Percentiles rank a stretch among this genome's conserved stretches.
Conservation (phyloP, 1,139 yeast species). For the Pichia sp. region DNA sequence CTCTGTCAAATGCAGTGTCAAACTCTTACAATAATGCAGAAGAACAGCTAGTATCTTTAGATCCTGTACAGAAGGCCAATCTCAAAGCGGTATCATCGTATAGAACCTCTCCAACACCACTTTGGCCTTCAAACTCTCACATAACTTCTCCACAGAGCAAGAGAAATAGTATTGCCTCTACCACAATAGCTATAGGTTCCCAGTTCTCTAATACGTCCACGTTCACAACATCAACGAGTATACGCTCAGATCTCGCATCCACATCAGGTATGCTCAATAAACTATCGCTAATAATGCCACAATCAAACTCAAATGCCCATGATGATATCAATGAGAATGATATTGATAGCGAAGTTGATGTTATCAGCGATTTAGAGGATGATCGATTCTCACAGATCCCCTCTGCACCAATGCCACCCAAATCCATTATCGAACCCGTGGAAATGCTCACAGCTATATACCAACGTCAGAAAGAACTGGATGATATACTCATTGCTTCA, state of each 20-base stretch:
- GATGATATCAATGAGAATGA: background rate
- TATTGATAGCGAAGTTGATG: background rate
- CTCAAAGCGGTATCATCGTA: constrained; percentile 23
- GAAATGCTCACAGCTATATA: constrained; percentile 7
- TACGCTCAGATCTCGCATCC: no score
- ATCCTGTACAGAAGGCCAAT: constrained; percentile 1
- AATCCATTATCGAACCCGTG: constrained; percentile 1
- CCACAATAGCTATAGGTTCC: no score
- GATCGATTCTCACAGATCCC: constrained; percentile 6
- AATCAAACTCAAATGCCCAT: background rate
- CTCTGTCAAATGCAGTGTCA: no score
- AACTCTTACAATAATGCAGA: no score
- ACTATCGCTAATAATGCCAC: background rate
- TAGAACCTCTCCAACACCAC: constrained; percentile 21
- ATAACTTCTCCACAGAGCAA: no score
- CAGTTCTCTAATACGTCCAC: no score
- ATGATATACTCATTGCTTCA: constrained; percentile 3
- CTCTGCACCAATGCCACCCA: constrained; percentile 12
- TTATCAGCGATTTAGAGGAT: background rate
- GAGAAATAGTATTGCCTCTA: no score
- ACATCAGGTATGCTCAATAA: background rate
- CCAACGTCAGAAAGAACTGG: background rate
- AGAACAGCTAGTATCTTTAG: constrained; percentile 1
- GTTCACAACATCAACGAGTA: no score
- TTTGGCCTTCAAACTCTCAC: no score